Conservation (phyloP, 768 basidiomycete genomes). For the Russula emetica region DNA sequence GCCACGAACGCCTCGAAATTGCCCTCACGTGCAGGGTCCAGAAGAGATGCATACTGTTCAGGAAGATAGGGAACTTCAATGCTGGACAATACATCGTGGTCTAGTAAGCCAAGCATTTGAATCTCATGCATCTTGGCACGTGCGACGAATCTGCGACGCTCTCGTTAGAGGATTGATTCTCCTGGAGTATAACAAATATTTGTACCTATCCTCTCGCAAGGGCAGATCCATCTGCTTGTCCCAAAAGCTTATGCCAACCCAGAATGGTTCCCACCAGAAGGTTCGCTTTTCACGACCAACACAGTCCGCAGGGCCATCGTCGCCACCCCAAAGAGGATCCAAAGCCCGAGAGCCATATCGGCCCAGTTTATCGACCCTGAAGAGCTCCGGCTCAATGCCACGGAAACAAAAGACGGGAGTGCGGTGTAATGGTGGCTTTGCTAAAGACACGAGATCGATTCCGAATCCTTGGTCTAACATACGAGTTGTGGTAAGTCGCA, state of each 20-base stretch:
- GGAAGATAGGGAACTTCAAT: constrained; percentile 82
- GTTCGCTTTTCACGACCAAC: constrained; percentile 44
- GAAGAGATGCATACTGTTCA: constrained; percentile 37
- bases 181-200: constrained; percentile 13
- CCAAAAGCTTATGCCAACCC: constrained; percentile 80
- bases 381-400: constrained; percentile 52
- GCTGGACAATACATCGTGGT: constrained; percentile 84
- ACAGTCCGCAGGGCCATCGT: constrained; percentile 43
- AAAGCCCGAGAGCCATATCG: constrained; percentile 46
- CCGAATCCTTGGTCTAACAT: constrained; percentile 93
- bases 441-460: constrained; percentile 80
- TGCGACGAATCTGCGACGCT: constrained; percentile 67
- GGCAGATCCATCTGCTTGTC: constrained; percentile 84
- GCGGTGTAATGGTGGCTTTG: constrained; percentile 88
- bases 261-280: constrained; percentile 91
- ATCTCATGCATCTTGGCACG: constrained; percentile 98
- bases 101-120: constrained; percentile 88
- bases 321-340: constrained; percentile 75
- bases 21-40: constrained; percentile 26
- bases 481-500: constrained; percentile 88
- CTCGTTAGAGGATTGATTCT: background rate
- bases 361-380: constrained; percentile 44
- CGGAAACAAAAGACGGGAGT: constrained; percentile 91
- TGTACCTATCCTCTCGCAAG: constrained; percentile 69
- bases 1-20: constrained; percentile 21